Evolutionary conservation across 2,329 filamentous ascomycete genomes (phyloP), one percentile per base, ranked within the genome.

Genomic region (Epichloe coenophiala): DNA sequence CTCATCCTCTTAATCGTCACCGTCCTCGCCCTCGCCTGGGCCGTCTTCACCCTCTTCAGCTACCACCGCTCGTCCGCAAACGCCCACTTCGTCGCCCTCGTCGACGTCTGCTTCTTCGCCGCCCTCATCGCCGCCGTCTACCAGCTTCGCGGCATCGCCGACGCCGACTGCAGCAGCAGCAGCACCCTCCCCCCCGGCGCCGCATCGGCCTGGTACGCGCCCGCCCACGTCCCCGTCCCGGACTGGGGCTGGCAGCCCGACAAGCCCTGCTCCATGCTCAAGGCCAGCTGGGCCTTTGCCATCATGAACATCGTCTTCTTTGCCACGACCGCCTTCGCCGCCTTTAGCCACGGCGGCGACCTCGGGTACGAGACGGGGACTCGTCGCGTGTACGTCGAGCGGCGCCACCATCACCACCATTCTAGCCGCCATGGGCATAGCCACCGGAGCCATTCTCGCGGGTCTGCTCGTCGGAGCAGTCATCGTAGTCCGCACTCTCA

Each of bases 251-350:
- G 80, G 40, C 66, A 75, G 49, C 66, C 82, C 38, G 75, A 87
- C 67, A 91, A 91, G 74, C 80, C 81, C 5, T 97, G 91, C 69
- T 79, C 84, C 47, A 93, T 96, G 88, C 79, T 95, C 62, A 97
- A 96, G 77, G 85, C 90, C 1, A 77, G 75, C 57, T 97, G 88
- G 69, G 91, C 88, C 3, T 83, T 96, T 58, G 88, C 80, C 46
- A 96, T 97, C 65, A 94, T 96, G 76, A 87, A 93, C 65, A 72
- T 74, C 57, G 71, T 93, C 56, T 83, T 90, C 64, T 95, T 95
- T 70, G 83, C 84, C 65, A 72, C 84, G 62, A 93, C 88, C 3
- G 77, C 80, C 48, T 68, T 91, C 31, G 72, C 93, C 42, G 88
- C 89, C 27, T 77, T 72, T 56, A 64, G 74, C 57, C 77, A 71